phyloP scores from a whole-genome alignment of 139 green algal species.

The Ulvella scutata region DNA sequence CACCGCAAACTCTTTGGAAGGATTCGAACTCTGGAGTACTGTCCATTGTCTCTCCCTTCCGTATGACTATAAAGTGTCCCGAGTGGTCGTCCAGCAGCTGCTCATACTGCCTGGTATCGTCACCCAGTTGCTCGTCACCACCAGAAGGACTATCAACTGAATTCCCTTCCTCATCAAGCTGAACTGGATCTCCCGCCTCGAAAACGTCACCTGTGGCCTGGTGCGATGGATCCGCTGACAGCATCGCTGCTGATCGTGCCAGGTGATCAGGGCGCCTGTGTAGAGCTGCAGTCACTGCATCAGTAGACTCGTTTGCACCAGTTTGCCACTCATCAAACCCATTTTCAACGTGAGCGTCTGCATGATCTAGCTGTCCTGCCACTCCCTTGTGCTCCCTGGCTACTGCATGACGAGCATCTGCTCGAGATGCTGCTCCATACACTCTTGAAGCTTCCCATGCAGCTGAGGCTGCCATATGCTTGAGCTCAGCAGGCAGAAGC shows the following conservation, averaged over 20 bases:
- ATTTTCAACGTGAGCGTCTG: no score
- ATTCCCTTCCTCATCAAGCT: background rate
- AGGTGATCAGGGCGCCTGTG: no score
- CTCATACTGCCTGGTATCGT: constrained; percentile 21
- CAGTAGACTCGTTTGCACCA: no score
- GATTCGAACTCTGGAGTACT: constrained; percentile 38
- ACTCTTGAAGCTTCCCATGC: background rate
- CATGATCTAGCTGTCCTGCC: no score
- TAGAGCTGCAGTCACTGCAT: no score
- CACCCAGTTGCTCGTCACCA: background rate
- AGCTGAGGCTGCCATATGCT: background rate
- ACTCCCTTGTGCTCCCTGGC: no score
- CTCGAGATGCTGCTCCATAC: constrained; percentile 4
- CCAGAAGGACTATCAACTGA: constrained; percentile 14
- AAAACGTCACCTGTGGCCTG: no score
- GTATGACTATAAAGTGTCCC: constrained; percentile 38
- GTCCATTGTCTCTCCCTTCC: constrained; percentile 18
- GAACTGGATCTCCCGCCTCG: no score
- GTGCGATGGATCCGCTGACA: no score
- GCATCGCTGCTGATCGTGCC: no score
- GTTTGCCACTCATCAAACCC: no score
- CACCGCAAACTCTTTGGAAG: constrained; percentile 25
- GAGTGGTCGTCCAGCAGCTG: constrained; percentile 38
- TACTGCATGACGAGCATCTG: no score
- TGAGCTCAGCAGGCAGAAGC: background rate